Base-by-base conservation (phyloP, 192 early-diverging fungal species). In the Linnemannia zychae region DNA sequence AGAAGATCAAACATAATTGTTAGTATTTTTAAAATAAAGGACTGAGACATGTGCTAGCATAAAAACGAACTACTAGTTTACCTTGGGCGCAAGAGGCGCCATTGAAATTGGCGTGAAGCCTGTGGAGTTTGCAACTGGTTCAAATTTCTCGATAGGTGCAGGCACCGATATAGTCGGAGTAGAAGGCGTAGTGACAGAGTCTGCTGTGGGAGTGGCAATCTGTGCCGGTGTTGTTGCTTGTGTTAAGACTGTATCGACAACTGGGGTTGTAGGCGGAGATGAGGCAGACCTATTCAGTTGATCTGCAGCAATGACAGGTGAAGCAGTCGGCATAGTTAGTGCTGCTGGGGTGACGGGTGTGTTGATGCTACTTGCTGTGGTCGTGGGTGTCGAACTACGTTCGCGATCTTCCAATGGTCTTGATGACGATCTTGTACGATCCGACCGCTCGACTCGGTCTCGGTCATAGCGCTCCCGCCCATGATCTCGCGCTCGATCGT, bases 351-450 rank as follows among this genome's bases (percentile, higher is more conserved):
- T 60, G 40, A 72, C 4, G 12, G 78, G 44, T 57, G 71, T 44
- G 13, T 34, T 80, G 3, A 63, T 48, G 6, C 63, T 53, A 5
- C 18, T 71, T 16, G 65, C 6, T 31, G 63, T 40, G 66, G 24
- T 53, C 20, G 75, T 68, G 4, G 81, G 75, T 15, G 75, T 82
- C 6, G 75, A 73, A 40, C 81, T 77, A 37, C 75, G 57, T 57
- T 82, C 81, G 24, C 70, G 69, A 33, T 76, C 71, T 0, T 82
- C 81, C 1, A 77, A 28, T 20, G 74, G 47, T 57, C 75, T 50
- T 0, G 81, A 82, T 1, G 70, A 53, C 4, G 81, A 82, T 12
- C 75, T 74, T 5, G 74, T 38, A 9, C 52, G 40, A 0, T 81
- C 80, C 24, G 69, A 46, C 20, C 12, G 9, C 37, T 82, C 81